Conservation (phyloP, 805 yeast species). For the Zygoascus ofunaensis region DNA sequence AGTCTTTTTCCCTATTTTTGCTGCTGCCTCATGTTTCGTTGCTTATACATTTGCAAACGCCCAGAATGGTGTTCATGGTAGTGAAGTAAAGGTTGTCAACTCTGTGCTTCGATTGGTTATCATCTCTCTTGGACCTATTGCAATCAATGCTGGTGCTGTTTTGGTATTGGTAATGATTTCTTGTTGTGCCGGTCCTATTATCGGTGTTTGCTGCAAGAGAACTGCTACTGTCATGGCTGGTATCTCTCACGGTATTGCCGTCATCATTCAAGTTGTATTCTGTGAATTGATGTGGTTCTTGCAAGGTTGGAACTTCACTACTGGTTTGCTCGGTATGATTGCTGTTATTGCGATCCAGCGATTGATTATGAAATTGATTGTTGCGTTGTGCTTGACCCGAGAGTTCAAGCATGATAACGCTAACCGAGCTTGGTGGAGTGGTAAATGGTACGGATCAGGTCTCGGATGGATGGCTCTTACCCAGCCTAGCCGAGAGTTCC, state of each 20-base stretch:
- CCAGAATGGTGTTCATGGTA: conserved; percentile 63
- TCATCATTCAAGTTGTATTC: conserved; percentile 74
- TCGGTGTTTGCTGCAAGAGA: conserved; percentile 91
- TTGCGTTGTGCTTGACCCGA: conserved; percentile 72
- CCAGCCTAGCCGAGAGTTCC: conserved; percentile 92
- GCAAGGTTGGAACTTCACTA: conserved; percentile 83
- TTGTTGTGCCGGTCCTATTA: conserved; percentile 95
- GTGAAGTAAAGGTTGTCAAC: conserved; percentile 35
- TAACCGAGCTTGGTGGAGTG: conserved; percentile 99
- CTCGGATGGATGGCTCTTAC: conserved; percentile 90
- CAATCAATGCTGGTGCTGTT: conserved; percentile 76
- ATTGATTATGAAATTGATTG: conserved; percentile 73
- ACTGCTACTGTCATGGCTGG: conserved; percentile 95
- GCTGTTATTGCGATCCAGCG: conserved; percentile 84
- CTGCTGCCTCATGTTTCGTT: conserved; percentile 56
- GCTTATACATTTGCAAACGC: conserved; percentile 79
- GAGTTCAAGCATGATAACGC: conserved; percentile 94
- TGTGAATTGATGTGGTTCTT: conserved; percentile 95
- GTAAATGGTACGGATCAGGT: conserved; percentile 96
- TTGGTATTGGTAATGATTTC: conserved; percentile 71
- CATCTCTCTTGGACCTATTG: conserved; percentile 77
- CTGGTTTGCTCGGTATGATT: conserved; percentile 77
- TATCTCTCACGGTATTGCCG: conserved; percentile 92
- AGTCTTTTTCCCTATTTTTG: conserved; percentile 59
- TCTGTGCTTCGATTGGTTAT: conserved; percentile 55